Percentiles rank a stretch among this genome's conserved stretches.
These are phyloP conservation scores for Paramyrothecium roridum DNA, from an alignment of 2,329 filamentous ascomycete species.

Conservation along the genomic window DNA sequence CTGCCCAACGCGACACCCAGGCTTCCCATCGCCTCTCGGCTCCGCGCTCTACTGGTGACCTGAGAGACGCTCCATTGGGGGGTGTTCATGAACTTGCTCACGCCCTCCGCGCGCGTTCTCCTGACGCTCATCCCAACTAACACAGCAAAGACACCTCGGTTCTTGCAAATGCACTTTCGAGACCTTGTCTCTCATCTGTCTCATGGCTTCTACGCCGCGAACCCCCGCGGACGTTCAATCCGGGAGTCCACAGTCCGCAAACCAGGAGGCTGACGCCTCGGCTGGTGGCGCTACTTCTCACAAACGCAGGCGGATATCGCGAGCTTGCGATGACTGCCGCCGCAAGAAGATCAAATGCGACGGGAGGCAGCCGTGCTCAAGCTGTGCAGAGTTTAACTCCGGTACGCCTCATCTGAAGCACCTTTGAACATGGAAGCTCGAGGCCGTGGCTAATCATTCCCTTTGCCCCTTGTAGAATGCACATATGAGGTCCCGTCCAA, in stretches of 20 bases:
- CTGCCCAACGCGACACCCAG: no score
- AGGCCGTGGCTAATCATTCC: not conserved
- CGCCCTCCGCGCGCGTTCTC: no score
- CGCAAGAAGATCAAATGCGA: slow-evolving; percentile 3
- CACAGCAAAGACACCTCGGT: no score
- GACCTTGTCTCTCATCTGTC: no score
- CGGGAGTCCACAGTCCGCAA: not conserved
- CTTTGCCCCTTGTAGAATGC: not conserved
- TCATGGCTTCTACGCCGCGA: no score
- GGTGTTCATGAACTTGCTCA: no score
- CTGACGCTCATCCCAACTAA: no score
- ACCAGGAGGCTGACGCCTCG: not conserved
- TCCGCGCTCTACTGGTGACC: no score
- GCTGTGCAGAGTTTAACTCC: slow-evolving; percentile 1
- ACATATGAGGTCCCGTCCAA: not conserved
- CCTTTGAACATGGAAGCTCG: not conserved
- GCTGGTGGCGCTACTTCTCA: not conserved
- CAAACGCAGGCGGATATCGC: slow-evolving; percentile 1
- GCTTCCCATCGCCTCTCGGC: no score
- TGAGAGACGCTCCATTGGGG: no score
- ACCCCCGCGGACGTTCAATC: not conserved
- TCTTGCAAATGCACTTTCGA: no score
- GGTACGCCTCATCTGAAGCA: not conserved
- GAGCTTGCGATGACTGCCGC: not conserved
- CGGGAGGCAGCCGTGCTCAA: slow-evolving; percentile 1